phyloP scores from a whole-genome alignment of 1,284 basidiomycete species.

The Cryptococcus sp. region DNA sequence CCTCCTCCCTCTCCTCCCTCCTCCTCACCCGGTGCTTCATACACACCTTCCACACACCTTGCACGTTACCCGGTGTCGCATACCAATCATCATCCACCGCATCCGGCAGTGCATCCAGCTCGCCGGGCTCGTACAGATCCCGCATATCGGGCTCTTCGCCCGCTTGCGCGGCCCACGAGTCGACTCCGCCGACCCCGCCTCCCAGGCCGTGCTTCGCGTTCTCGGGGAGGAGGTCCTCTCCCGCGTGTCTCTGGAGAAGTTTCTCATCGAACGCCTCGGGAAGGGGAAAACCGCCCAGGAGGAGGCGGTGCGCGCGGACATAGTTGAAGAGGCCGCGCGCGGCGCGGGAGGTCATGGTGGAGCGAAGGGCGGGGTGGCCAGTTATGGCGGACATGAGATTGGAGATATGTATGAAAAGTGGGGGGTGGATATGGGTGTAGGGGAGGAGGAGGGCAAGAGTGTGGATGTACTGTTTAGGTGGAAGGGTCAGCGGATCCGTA shows the following conservation, averaged over 20 bases:
- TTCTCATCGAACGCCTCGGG: constrained; percentile 10
- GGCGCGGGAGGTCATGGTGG: constrained; percentile 31
- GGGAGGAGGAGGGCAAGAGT: constrained; percentile 30
- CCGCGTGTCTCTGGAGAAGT: neutral
- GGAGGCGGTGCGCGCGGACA: constrained; percentile 34
- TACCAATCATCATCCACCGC: constrained; percentile 22
- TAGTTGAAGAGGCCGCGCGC: constrained; percentile 22
- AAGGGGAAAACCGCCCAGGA: constrained; percentile 26
- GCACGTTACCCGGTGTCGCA: constrained; percentile 31
- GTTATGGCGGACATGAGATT: constrained; percentile 41
- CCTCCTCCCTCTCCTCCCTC: constrained; percentile 26
- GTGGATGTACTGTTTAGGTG: constrained; percentile 21
- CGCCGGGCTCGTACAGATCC: neutral
- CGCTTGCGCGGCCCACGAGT: constrained; percentile 34
- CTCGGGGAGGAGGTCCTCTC: neutral
- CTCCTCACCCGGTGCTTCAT: constrained; percentile 33
- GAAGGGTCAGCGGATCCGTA: neutral
- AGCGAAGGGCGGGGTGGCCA: constrained; percentile 30
- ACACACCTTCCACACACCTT: constrained; percentile 29
- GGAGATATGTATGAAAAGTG: constrained; percentile 36
- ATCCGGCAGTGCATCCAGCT: neutral
- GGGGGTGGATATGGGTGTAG: constrained; percentile 43
- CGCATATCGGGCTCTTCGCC: constrained; percentile 35
- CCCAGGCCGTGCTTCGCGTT: constrained; percentile 16
- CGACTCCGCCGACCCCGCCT: constrained; percentile 35